Evolutionary conservation across 1,284 basidiomycete species (phyloP).

Genomic region (Moniliella sp.): DNA sequence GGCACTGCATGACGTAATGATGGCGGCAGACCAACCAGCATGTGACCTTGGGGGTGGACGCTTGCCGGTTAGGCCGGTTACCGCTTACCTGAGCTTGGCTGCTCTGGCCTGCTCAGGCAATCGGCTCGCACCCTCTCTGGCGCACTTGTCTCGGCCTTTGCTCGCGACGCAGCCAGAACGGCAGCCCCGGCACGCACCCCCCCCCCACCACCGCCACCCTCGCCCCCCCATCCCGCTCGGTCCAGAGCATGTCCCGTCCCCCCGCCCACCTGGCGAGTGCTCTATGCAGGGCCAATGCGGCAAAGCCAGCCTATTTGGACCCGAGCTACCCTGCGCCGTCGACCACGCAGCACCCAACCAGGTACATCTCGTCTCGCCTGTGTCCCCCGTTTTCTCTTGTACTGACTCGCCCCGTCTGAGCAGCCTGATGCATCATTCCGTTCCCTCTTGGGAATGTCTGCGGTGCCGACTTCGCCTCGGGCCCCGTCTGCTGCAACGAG

Average conservation of each 20-base stretch:
- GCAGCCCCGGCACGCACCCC: too few species aligned
- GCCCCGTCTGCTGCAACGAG: conserved; percentile 55
- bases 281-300: conserved; percentile 24
- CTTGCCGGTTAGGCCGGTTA: too few species aligned
- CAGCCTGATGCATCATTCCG: conserved; percentile 5
- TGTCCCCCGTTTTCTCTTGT: neutral
- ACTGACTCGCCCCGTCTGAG: conserved; percentile 2
- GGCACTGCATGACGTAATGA: too few species aligned
- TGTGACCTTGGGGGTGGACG: too few species aligned
- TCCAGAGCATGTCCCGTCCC: too few species aligned
- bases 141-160: too few species aligned
- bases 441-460: conserved; percentile 44
- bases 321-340: conserved; percentile 16
- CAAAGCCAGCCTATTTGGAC: conserved; percentile 18
- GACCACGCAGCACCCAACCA: conserved; percentile 4
- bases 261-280: conserved; percentile 11
- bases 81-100: too few species aligned
- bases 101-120: too few species aligned
- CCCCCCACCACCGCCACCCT: too few species aligned
- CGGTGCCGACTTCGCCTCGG: conserved; percentile 51
- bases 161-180: too few species aligned
- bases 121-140: too few species aligned
- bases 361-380: neutral
- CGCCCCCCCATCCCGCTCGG: neutral
- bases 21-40: too few species aligned